Conservation (phyloP, 1,284 basidiomycete species). For the Heterobasidion occidentale region DNA sequence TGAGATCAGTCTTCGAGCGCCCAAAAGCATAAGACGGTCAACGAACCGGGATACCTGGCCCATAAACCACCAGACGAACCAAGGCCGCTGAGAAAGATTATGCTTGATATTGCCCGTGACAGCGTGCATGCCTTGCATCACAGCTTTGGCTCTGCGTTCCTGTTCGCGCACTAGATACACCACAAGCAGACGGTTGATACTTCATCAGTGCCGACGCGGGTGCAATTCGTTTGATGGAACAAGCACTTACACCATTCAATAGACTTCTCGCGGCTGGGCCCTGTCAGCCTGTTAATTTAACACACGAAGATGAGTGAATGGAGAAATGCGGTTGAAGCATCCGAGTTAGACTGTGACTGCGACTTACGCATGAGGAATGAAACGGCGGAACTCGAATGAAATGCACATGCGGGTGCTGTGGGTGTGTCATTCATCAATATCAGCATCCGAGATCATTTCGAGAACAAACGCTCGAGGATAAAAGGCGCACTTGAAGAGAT, state of each 20-base stretch:
- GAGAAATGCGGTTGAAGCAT: background rate
- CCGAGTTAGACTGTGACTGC: background rate
- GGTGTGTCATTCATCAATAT: conserved; percentile 3
- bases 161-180: conserved; percentile 50
- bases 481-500: conserved; percentile 61
- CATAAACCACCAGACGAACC: conserved; percentile 76
- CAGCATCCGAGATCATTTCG: background rate
- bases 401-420: conserved; percentile 62
- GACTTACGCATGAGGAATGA: conserved; percentile 56
- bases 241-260: conserved; percentile 63
- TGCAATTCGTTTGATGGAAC: background rate
- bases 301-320: conserved; percentile 1
- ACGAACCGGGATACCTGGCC: conserved; percentile 56
- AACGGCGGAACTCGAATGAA: conserved; percentile 59
- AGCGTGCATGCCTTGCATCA: conserved; percentile 51
- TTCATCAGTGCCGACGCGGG: background rate
- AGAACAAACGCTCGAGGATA: background rate
- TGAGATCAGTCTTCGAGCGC: background rate
- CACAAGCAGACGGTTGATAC: background rate
- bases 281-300: conserved; percentile 31
- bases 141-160: conserved; percentile 47
- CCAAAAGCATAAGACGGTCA: too few relatives aligned
- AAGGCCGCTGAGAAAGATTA: conserved; percentile 48
- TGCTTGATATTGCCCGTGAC: conserved; percentile 55
- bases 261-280: conserved; percentile 58